These are phyloP conservation scores for Trichophyton equinum DNA, from an alignment of 2,329 filamentous ascomycete species.

Conservation along the genomic window DNA sequence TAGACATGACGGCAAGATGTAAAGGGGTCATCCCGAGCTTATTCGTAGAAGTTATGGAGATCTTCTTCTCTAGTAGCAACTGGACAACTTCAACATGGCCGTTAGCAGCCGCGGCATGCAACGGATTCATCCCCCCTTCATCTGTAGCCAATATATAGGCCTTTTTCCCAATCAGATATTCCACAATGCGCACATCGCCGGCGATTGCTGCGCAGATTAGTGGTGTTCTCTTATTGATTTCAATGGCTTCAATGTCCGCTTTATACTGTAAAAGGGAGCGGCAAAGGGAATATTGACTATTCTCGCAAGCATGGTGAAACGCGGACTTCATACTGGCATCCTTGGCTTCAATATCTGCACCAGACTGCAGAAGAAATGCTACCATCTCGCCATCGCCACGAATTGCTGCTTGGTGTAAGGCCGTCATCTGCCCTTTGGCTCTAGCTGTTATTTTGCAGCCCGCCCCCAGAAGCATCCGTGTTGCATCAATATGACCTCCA, in stretches of 20 bases:
- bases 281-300: constrained; percentile 24
- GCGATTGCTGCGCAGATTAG: constrained; percentile 26
- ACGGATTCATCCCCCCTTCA: constrained; percentile 26
- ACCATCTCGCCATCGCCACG: constrained; percentile 4
- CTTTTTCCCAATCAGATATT: constrained; percentile 23
- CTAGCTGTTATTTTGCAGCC: constrained; percentile 23
- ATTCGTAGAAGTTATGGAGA: constrained; percentile 19
- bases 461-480: constrained; percentile 21
- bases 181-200: constrained; percentile 19
- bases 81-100: constrained; percentile 27
- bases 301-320: constrained; percentile 27
- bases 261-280: constrained; percentile 24
- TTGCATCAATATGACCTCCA: constrained; percentile 23
- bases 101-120: constrained; percentile 30
- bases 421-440: constrained; percentile 23
- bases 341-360: constrained; percentile 24
- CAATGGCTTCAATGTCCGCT: constrained; percentile 22
- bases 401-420: constrained; percentile 21
- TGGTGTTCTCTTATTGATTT: constrained; percentile 24
- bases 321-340: constrained; percentile 25
- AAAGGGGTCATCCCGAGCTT: constrained; percentile 24
- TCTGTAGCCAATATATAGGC: constrained; percentile 20
- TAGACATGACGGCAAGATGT: constrained; percentile 26
- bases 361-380: constrained; percentile 13
- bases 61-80: constrained; percentile 22